Evolutionary conservation across 495 filamentous ascomycete species (phyloP), one percentile per base, ranked within the genome.

Genomic region (Xylaria bambusicola): DNA sequence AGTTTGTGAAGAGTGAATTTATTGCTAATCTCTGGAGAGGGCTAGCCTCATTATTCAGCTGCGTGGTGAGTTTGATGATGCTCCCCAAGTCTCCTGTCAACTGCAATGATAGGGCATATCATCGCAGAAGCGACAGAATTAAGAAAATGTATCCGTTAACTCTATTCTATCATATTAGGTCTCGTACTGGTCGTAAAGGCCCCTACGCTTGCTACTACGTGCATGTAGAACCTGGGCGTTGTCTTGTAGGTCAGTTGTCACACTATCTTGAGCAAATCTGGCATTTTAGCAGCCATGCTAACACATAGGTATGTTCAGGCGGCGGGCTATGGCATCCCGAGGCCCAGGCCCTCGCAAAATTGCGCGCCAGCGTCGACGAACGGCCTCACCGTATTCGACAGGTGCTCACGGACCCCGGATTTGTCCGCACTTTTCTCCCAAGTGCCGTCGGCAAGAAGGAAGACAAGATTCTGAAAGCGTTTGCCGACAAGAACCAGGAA

Each of bases 191-290:
- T 20, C 81, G 88, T 47, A 94, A 95, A 67, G 90, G 92, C 8
- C 87, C 90, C 33, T 94, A 94, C 68, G 90, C 90, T 13, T 87
- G 84, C 56, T 95, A 96, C 69, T 94, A 93, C 74, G 58, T 79
- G 3, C 77, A 80, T 63, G 40, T 70, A 26, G 77, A 81, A 41
- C 77, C 78, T 2, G 69, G 66, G 6, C 47, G 54, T n/a, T 71
- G 65, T 56, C 73, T 80, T 65, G 57, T 84, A 76, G 91, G 29
- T 33, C 5, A 33, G 29, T 33, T 33, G 29, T 33, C 10, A 33
- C 29, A 5, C 5, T 5, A 10, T 33, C 10, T 10, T 10, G 29
- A 33, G 29, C 29, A 10, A 10, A 33, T 10, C n/a, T n/a, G n/a
- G n/a, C n/a, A n/a, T n/a, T n/a, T n/a, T n/a, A n/a, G n/a, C n/a